Evolutionary conservation across 129 eudicot species (phyloP), one percentile per base, ranked within the genome.

Genomic region (Saposhnikovia divaricata): DNA sequence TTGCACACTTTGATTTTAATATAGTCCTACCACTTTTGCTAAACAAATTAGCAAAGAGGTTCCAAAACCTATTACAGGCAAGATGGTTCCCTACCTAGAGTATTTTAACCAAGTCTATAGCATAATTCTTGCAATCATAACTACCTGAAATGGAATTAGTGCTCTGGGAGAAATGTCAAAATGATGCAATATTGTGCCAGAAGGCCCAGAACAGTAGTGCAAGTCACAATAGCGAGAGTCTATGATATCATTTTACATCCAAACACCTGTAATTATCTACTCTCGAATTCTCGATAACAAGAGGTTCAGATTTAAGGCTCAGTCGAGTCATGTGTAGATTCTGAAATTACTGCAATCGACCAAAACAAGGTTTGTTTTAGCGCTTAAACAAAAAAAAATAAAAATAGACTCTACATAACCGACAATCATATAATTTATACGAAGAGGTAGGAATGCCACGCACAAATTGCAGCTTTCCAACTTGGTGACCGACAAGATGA

Each of bases 81-180:
- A 74, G 25, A 43, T 74, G 77, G 38, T 74, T 73, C 55, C 77
- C 19, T 43, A 11, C 38, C 1, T 25, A 23, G 38, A 38, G 38
- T 23, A 44, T 74, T 42, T 23, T 44, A 44, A 12, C 6, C 6
- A 45, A 19, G 53, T 73, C 46, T 16, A 43, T 16, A 28, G 72
- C 19, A 66, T 66, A 28, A 72, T 18, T 9, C 76, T 72, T 72
- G 34, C 76, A 72, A 23, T 72, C 76, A 72, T 39, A 72, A 42
- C 76, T 72, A 72, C 76, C 76, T 39, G 42, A 72, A 42, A 21
- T 72, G 76, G 50, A 40, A 72, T 21, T 28, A 66, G 72, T 21
- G 50, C 31, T 72, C 9, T 72, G 16, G 34, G 15, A 72, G 48
- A 39, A 40, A 40, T 42, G 6, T 72, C 37, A 72, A 40, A 39